A percentile compares a stretch with the other conserved stretches of the same genome.
phyloP scores from a whole-genome alignment of 164 flowering plant genomes.

The Magnolia kwangsiensis region DNA sequence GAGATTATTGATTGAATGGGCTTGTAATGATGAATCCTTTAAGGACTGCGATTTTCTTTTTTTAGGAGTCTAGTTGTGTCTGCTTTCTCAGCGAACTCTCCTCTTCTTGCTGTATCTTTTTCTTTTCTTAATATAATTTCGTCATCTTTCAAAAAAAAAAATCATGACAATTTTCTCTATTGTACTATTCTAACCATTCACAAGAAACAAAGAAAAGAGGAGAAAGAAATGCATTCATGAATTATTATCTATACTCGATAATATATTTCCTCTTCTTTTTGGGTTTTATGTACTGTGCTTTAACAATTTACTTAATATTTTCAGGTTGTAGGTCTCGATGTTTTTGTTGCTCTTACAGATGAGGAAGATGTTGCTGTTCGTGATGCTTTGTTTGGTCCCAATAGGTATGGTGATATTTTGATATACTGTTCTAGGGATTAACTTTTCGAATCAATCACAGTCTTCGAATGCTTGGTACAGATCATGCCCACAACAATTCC shows the following conservation, averaged over 20 bases:
- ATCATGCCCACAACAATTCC: background rate
- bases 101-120: too few species aligned
- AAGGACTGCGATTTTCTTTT: too few species aligned
- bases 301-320: background rate
- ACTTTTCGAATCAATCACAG: too few species aligned
- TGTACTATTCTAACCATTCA: background rate
- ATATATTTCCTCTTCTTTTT: background rate
- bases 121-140: too few species aligned
- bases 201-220: background rate
- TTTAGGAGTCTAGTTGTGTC: too few species aligned
- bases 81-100: too few species aligned
- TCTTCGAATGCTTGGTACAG: too few species aligned
- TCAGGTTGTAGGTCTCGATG: conserved; percentile 46
- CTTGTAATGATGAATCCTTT: too few species aligned
- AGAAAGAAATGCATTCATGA: background rate
- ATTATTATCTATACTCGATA: background rate
- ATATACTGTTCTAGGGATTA: background rate
- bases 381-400: conserved; percentile 45
- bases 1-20: too few species aligned
- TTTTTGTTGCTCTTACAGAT: conserved; percentile 58
- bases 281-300: background rate
- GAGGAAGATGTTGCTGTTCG: conserved; percentile 63
- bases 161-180: background rate
- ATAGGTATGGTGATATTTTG: conserved; percentile 33
- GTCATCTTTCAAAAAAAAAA: too few species aligned